Percentiles rank a stretch among this genome's conserved stretches.
Conservation (phyloP, 164 flowering plant genomes). For the Magnolia officinalis region DNA sequence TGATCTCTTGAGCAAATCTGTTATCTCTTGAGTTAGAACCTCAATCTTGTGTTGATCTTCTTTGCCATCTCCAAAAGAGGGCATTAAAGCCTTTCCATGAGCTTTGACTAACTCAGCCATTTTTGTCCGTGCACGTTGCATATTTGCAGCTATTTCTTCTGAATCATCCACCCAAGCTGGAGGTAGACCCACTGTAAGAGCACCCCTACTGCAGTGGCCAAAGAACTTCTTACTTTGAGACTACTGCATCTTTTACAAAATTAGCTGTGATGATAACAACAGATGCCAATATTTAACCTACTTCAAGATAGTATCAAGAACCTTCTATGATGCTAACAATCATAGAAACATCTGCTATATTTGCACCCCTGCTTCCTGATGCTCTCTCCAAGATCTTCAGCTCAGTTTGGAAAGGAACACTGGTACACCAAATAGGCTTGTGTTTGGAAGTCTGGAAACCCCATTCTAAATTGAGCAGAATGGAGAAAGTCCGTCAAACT, state of each 20-base stretch:
- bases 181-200: slow-evolving; percentile 79
- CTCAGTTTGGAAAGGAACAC: too few relatives aligned
- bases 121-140: slow-evolving; percentile 68
- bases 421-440: too few relatives aligned
- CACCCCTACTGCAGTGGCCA: slow-evolving; percentile 53
- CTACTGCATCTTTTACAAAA: background rate
- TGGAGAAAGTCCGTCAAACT: too few relatives aligned
- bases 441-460: too few relatives aligned
- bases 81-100: slow-evolving; percentile 91
- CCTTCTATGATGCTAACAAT: background rate
- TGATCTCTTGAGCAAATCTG: slow-evolving; percentile 65
- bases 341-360: background rate
- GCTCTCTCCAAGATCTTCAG: background rate
- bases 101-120: slow-evolving; percentile 83
- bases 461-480: too few relatives aligned
- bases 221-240: slow-evolving; percentile 4
- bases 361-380: background rate
- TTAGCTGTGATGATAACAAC: background rate
- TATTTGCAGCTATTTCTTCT: slow-evolving; percentile 75
- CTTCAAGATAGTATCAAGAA: background rate
- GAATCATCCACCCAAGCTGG: slow-evolving; percentile 99
- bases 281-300: background rate
- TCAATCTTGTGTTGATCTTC: slow-evolving; percentile 83
- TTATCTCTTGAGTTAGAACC: slow-evolving; percentile 79
- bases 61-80: slow-evolving; percentile 87